Conservation (phyloP, 768 basidiomycete species). For the Lactarius sp. region DNA sequence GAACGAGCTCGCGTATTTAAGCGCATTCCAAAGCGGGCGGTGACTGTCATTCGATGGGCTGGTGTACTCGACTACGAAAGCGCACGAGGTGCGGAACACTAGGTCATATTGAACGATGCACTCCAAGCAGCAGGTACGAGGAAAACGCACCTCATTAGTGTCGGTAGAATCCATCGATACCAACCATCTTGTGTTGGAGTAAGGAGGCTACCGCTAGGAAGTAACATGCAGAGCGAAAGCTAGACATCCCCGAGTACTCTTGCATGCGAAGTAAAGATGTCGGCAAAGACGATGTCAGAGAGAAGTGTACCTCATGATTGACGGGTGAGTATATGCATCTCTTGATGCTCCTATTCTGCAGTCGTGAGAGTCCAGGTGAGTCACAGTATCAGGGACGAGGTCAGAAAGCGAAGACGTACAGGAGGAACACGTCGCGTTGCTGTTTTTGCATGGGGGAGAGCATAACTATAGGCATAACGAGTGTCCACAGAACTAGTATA, state of each 20-base stretch:
- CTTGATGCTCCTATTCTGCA: constrained; percentile 51
- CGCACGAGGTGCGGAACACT: constrained; percentile 89
- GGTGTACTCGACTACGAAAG: constrained; percentile 72
- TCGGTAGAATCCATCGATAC: constrained; percentile 71
- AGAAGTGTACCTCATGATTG: constrained; percentile 65
- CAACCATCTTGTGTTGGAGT: constrained; percentile 57
- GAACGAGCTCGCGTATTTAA: constrained; percentile 96
- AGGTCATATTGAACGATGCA: constrained; percentile 19
- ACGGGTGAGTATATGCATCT: constrained; percentile 69
- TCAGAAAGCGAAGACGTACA: constrained; percentile 46
- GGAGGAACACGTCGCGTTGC: constrained; percentile 73
- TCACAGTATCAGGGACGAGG: constrained; percentile 7
- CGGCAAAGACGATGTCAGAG: constrained; percentile 88
- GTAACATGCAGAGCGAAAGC: constrained; percentile 83
- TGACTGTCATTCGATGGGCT: constrained; percentile 58
- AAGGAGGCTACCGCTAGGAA: constrained; percentile 76
- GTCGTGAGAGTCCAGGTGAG: constrained; percentile 5
- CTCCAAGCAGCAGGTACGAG: background rate
- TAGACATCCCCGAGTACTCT: constrained; percentile 94
- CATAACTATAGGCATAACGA: constrained; percentile 52
- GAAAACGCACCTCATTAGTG: constrained; percentile 73
- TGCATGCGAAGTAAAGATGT: constrained; percentile 94
- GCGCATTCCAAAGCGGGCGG: constrained; percentile 81
- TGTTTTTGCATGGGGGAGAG: constrained; percentile 63
- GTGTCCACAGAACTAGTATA: constrained; percentile 63